Evolutionary conservation across 805 yeast species (phyloP).

Genomic region (Candida montana): DNA sequence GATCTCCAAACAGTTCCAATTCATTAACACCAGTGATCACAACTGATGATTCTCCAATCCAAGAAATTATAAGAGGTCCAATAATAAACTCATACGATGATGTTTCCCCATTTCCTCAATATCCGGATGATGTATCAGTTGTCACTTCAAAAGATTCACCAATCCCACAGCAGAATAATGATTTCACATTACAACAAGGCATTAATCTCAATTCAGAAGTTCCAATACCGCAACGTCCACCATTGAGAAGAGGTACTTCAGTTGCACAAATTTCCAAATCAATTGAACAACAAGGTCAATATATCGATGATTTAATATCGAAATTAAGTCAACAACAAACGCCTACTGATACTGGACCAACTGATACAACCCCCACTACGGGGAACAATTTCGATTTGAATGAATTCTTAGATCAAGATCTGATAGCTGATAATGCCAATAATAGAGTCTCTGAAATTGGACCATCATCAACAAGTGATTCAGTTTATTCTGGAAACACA

Average conservation of each 20-base stretch:
- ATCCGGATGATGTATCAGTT: background rate
- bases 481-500: background rate
- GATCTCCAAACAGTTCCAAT: constrained; percentile 2
- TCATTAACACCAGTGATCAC: constrained; percentile 2
- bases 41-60: constrained; percentile 18
- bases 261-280: constrained; percentile 17
- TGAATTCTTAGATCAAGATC: constrained; percentile 19
- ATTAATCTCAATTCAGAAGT: background rate
- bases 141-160: background rate
- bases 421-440: background rate
- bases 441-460: no score
- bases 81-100: constrained; percentile 1
- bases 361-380: background rate
- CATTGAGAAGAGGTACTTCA: background rate
- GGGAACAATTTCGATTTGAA: constrained; percentile 19
- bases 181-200: background rate
- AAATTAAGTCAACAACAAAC: constrained; percentile 13
- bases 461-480: background rate
- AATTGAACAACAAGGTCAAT: constrained; percentile 23
- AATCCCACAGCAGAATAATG: background rate
- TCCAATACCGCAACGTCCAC: constrained; percentile 6
- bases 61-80: constrained; percentile 21
- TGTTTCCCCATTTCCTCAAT: background rate
- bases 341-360: background rate
- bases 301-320: constrained; percentile 22